Percentiles rank a stretch among this genome's conserved stretches.
phyloP scores from a whole-genome alignment of 768 basidiomycete species.

The Candolleomyces aberdarensis region DNA sequence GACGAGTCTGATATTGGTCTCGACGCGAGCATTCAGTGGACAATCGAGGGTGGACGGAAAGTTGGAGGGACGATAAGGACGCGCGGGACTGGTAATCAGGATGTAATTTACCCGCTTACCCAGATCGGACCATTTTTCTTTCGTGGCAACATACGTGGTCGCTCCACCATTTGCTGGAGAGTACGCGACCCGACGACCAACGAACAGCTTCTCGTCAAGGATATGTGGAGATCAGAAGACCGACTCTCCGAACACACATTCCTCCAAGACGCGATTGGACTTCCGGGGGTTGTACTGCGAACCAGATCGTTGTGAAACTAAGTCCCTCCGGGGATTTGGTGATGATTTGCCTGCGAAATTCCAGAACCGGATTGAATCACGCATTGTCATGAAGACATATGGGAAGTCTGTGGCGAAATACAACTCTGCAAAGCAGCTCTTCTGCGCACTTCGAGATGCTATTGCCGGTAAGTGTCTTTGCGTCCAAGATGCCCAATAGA shows the following conservation, averaged over 20 bases:
- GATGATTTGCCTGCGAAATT: neutral
- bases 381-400: constrained; percentile 7
- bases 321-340: too few relatives aligned
- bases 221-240: neutral
- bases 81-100: neutral
- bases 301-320: too few relatives aligned
- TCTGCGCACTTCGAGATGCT: constrained; percentile 11
- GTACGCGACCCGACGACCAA: neutral
- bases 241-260: neutral
- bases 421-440: neutral
- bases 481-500: too few relatives aligned
- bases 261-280: neutral
- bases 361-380: neutral
- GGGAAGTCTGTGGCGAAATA: constrained; percentile 8
- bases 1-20: neutral
- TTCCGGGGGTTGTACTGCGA: neutral
- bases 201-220: neutral
- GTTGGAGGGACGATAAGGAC: neutral
- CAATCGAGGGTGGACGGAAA: neutral
- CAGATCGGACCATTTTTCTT: neutral
- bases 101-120: neutral
- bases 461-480: constrained; percentile 8
- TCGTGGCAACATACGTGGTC: neutral
- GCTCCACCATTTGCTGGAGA: neutral
- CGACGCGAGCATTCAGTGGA: constrained; percentile 1